Evolutionary conservation across 768 basidiomycete genomes (phyloP).

Genomic region (Termitomyces titanicus): DNA sequence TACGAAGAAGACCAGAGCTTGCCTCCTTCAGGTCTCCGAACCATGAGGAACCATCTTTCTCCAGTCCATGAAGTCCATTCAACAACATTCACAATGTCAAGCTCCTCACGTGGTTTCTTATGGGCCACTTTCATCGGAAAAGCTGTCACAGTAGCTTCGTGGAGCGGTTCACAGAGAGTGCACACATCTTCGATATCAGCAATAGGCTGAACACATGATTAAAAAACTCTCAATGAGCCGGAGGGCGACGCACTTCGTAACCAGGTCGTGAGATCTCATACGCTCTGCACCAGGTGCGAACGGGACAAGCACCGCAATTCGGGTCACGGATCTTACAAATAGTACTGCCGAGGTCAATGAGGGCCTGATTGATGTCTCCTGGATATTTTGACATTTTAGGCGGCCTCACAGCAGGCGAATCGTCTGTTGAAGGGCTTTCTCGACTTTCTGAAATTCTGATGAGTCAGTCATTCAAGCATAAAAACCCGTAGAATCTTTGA

Average conservation of each 20-base stretch:
- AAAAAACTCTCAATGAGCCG: not conserved
- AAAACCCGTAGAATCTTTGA: not conserved
- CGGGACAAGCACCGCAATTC: conserved; percentile 66
- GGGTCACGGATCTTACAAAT: conserved; percentile 88
- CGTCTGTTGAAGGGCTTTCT: conserved; percentile 14
- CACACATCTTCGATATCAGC: conserved; percentile 80
- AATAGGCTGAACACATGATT: conserved; percentile 11
- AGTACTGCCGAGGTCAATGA: conserved; percentile 94
- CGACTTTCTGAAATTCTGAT: not conserved
- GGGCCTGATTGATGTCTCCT: conserved; percentile 87
- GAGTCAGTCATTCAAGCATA: not conserved
- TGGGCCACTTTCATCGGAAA: conserved; percentile 86
- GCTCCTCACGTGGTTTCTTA: conserved; percentile 81
- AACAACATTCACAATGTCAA: conserved; percentile 81
- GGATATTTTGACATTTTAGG: conserved; percentile 37
- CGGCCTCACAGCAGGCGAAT: not conserved
- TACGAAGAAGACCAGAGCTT: conserved; percentile 14
- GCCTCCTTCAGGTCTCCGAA: conserved; percentile 85
- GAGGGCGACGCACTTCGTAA: not conserved
- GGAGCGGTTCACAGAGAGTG: conserved; percentile 59
- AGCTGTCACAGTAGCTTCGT: conserved; percentile 48
- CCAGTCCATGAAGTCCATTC: conserved; percentile 57
- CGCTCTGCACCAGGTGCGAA: conserved; percentile 67
- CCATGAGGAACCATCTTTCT: conserved; percentile 68
- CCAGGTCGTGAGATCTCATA: conserved; percentile 28